Percentiles rank a stretch among this genome's conserved stretches.
phyloP scores from a whole-genome alignment of 176 grass and related monocot species.

The Urochloa ruziziensis region DNA sequence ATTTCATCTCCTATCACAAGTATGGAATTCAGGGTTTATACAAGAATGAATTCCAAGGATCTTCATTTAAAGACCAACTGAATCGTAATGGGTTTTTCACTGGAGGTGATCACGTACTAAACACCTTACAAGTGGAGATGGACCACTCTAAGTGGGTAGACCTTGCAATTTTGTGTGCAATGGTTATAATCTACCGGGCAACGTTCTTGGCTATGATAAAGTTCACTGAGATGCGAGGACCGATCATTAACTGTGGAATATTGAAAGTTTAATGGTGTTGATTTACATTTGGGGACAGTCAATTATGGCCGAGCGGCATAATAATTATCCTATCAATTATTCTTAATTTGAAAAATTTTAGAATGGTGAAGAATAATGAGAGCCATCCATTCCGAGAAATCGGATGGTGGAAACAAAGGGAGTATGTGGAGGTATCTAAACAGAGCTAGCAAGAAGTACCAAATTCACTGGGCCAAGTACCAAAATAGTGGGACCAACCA shows the following conservation, averaged over 20 bases:
- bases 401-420: too few species aligned
- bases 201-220: slow-evolving; percentile 39
- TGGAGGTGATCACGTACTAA: slow-evolving; percentile 31
- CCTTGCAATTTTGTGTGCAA: slow-evolving; percentile 42
- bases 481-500: too few species aligned
- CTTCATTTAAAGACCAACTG: background rate
- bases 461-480: too few species aligned
- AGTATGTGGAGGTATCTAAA: too few species aligned
- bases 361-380: too few species aligned
- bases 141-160: slow-evolving; percentile 50
- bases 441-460: too few species aligned
- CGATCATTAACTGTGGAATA: background rate
- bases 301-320: background rate
- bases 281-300: background rate
- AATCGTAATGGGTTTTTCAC: background rate
- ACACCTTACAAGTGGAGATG: slow-evolving; percentile 39
- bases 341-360: too few species aligned
- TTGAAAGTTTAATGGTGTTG: background rate
- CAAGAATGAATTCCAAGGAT: slow-evolving; percentile 18
- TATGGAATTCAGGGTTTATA: slow-evolving; percentile 36
- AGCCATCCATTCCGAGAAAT: too few species aligned
- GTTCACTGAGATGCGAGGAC: slow-evolving; percentile 28
- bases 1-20: slow-evolving; percentile 53
- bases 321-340: background rate
- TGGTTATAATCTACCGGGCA: slow-evolving; percentile 38